A percentile compares a stretch with the other conserved stretches of the same genome.
These are phyloP conservation scores for Leptosphaerulina australis DNA, from an alignment of 2,329 filamentous ascomycete genomes.

Conservation along the genomic window DNA sequence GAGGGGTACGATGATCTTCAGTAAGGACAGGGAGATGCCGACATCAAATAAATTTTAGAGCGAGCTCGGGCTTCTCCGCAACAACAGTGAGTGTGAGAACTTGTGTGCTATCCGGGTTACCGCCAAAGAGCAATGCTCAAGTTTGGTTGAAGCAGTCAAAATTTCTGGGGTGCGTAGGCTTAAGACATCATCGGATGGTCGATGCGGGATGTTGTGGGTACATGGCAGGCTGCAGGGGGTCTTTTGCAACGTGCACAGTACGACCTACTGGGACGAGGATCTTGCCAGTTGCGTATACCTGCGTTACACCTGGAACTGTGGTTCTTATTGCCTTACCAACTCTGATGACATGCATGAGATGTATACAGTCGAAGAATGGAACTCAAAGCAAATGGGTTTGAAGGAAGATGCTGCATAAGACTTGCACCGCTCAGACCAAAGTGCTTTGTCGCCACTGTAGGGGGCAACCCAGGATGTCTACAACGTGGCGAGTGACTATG, in stretches of 20 bases:
- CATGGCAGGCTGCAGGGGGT: slow-evolving; percentile 14
- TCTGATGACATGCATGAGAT: neutral
- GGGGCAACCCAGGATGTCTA: neutral
- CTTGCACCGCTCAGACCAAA: neutral
- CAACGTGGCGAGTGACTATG: slow-evolving; percentile 7
- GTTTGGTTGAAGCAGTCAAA: slow-evolving; percentile 1
- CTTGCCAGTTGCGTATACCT: slow-evolving; percentile 2
- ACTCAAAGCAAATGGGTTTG: neutral
- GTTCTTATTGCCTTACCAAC: neutral
- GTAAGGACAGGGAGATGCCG: neutral
- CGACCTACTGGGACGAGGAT: slow-evolving; percentile 11
- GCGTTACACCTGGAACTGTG: neutral
- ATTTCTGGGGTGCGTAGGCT: slow-evolving; percentile 7
- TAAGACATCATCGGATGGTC: slow-evolving; percentile 8
- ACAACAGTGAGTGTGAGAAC: neutral
- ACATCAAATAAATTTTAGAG: neutral
- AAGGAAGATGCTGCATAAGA: neutral
- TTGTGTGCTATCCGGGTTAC: neutral
- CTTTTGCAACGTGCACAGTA: slow-evolving; percentile 17
- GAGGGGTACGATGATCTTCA: slow-evolving; percentile 2
- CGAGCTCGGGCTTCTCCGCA: neutral
- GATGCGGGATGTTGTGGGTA: slow-evolving; percentile 10
- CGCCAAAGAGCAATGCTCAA: neutral
- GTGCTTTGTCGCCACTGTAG: neutral
- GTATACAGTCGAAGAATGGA: neutral